Percentiles rank a stretch among this genome's conserved stretches.
Conservation (phyloP, 768 basidiomycete genomes). For the Epithele typhae region DNA sequence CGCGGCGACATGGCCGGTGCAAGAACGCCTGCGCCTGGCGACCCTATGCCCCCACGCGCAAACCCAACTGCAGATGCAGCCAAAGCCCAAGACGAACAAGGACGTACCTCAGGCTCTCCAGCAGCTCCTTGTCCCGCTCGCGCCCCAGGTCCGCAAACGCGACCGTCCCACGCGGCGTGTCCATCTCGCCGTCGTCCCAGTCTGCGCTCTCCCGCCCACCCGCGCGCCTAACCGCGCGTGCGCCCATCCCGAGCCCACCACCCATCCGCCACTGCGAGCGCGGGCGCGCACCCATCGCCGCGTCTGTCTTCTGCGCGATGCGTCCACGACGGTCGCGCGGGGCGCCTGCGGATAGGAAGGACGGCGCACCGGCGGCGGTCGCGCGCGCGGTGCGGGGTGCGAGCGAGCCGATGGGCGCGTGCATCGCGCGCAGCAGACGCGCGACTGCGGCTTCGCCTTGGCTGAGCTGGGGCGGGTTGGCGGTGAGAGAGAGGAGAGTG, state of each 20-base stretch:
- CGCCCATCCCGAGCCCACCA: background rate
- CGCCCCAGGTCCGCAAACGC: conserved; percentile 35
- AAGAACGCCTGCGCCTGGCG: too few relatives aligned
- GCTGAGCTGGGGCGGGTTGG: conserved; percentile 46
- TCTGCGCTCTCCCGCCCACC: too few relatives aligned
- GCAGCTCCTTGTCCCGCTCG: conserved; percentile 49
- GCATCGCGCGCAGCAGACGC: conserved; percentile 66
- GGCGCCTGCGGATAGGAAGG: conserved; percentile 66
- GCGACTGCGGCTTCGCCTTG: conserved; percentile 64
- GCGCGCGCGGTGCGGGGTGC: conserved; percentile 45
- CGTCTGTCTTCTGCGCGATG: conserved; percentile 57
- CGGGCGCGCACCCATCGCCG: too few relatives aligned
- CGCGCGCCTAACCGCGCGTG: background rate
- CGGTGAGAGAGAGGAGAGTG: conserved; percentile 54
- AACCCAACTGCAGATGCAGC: too few relatives aligned
- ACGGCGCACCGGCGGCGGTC: conserved; percentile 39
- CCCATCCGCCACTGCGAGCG: background rate
- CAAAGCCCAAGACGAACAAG: too few relatives aligned
- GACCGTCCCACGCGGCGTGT: conserved; percentile 45
- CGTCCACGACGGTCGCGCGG: conserved; percentile 79
- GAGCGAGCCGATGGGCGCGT: conserved; percentile 61
- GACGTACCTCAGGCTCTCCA: conserved; percentile 50
- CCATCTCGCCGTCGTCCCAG: conserved; percentile 40
- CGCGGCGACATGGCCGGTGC: too few relatives aligned
- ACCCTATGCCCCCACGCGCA: too few relatives aligned